Percentiles rank a stretch among this genome's conserved stretches.
Evolutionary conservation across 352 stramenopile species (phyloP).

Genomic region (Phytophthora idaei): DNA sequence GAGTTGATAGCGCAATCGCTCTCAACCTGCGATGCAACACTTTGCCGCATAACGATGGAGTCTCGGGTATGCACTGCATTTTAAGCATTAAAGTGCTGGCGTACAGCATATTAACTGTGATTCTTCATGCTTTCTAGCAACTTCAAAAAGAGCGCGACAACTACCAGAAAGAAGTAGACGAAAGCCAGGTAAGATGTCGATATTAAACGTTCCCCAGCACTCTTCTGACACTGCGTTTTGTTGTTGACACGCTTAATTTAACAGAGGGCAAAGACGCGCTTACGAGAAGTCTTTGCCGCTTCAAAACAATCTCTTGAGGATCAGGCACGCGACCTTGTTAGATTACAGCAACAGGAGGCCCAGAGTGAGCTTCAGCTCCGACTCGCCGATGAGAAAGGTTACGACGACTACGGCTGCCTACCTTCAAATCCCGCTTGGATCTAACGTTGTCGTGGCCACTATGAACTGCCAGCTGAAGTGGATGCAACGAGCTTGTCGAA

Average conservation of each 20-base stretch:
- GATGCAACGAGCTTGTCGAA: conserved; percentile 28
- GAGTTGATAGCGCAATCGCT: conserved; percentile 25
- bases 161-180: conserved; percentile 55
- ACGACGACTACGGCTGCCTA: neutral
- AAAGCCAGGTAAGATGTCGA: conserved; percentile 44
- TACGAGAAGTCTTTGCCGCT: conserved; percentile 60
- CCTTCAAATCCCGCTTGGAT: neutral
- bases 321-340: conserved; percentile 50
- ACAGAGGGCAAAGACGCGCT: conserved; percentile 53
- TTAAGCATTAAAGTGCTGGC: neutral
- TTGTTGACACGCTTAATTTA: neutral
- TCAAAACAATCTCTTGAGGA: conserved; percentile 50
- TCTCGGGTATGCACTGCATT: conserved; percentile 23
- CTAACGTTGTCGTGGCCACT: neutral
- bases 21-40: conserved; percentile 23
- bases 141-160: conserved; percentile 40
- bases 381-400: conserved; percentile 43
- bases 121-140: conserved; percentile 21
- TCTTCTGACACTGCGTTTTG: neutral
- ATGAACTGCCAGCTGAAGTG: conserved; percentile 23
- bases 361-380: conserved; percentile 37
- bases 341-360: conserved; percentile 40
- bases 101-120: conserved; percentile 4
- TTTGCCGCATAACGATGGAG: conserved; percentile 34
- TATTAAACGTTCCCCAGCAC: too few relatives aligned